Base-by-base conservation (phyloP, 371 early-diverging fungal genomes). In the Apophysomyces ossiformis region DNA sequence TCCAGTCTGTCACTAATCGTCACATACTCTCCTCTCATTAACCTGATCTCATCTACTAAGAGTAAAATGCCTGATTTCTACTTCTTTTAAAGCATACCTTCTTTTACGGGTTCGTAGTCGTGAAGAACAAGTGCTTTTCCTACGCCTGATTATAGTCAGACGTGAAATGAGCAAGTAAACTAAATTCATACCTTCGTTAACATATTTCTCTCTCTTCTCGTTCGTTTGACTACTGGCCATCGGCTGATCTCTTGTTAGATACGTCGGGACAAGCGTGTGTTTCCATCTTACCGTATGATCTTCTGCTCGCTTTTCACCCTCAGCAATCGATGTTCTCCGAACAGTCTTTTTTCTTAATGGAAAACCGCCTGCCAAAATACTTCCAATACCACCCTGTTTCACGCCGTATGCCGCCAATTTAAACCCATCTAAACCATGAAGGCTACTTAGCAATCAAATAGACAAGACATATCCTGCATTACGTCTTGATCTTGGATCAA, bases 371-470 rank as follows among this genome's bases (percentile, higher is more conserved):
- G 91, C 90, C 60, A 93, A 87, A 44, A 93, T 71, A 58, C 90
- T 86, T 37, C 93, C 93, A 63, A 93, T 83, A n/a, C 93, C 93
- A 61, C 92, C 93, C 69, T 90, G 89, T 65, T 90, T 90, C n/a
- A 93, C 92, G 61, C 93, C 93, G 65, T 87, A 92, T 0, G 91
- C 89, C 7, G 90, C 89, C 62, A 90, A 72, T 66, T 82, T 90
- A 70, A 89, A 87, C 0, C 69, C 74, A 5, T 50, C 54, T 50
- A 50, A 45, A 45, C 16, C 13, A 73, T 61, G 41, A 13, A n/a
- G 1, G 5, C 13, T 45, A 7, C 46, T n/a, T 26, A 26, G 2
- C 3, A 26, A 26, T 26, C 32, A 26, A 2, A 26, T 26, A 26
- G 3, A 26, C 32, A 26, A 26, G 2, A 0, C 32, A 26, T 26